phyloP scores from a whole-genome alignment of 2,329 filamentous ascomycete genomes.

The Fusarium ambrosium region DNA sequence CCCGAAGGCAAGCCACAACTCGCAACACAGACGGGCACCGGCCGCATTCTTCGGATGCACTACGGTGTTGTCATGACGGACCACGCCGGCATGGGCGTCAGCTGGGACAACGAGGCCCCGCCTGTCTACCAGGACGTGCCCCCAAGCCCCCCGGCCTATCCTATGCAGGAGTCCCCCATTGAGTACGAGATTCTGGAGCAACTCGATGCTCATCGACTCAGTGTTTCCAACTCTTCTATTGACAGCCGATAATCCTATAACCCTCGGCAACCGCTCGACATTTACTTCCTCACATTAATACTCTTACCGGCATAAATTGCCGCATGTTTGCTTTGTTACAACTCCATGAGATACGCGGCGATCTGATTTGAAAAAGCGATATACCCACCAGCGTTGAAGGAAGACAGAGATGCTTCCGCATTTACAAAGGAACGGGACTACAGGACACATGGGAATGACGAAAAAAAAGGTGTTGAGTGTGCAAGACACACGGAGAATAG shows the following conservation, averaged over 20 bases:
- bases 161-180: conserved; percentile 50
- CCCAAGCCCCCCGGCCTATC: conserved; percentile 82
- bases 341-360: conserved; percentile 46
- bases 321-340: conserved; percentile 34
- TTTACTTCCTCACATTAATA: conserved; percentile 24
- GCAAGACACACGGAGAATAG: conserved; percentile 27
- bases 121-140: conserved; percentile 96
- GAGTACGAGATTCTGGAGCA: conserved; percentile 57
- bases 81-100: conserved; percentile 87
- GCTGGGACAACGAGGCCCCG: conserved; percentile 96
- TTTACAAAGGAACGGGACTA: conserved; percentile 46
- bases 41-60: conserved; percentile 91
- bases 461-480: conserved; percentile 32
- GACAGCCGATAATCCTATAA: conserved; percentile 27
- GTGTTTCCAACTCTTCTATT: conserved; percentile 40
- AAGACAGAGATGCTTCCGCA: conserved; percentile 40
- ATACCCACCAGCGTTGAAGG: conserved; percentile 50
- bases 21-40: conserved; percentile 88
- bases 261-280: background rate
- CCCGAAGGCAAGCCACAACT: conserved; percentile 76
- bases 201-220: conserved; percentile 49
- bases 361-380: conserved; percentile 44
- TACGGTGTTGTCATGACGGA: conserved; percentile 88
- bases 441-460: conserved; percentile 42
- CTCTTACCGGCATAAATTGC: conserved; percentile 8